Conservation (phyloP, 306 rosid species). For the Trichosanthes truncata region DNA sequence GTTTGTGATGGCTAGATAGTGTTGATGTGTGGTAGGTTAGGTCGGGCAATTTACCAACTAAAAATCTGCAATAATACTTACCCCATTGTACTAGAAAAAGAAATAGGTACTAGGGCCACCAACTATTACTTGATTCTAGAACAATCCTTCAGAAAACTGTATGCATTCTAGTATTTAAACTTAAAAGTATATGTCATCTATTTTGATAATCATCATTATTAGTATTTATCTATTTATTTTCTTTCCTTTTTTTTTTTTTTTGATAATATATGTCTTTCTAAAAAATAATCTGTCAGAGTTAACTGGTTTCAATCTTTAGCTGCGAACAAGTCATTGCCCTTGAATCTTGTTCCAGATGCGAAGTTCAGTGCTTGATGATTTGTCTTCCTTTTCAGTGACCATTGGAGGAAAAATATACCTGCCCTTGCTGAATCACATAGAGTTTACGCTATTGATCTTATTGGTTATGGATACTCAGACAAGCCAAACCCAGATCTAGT, state of each 20-base stretch:
- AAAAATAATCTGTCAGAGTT: not conserved
- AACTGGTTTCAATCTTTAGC: not conserved
- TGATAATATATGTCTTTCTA: no score
- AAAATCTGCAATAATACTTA: not conserved
- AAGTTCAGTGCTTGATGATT: not conserved
- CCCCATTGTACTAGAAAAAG: not conserved
- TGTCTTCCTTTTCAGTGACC: constrained; percentile 59
- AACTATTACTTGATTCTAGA: not conserved
- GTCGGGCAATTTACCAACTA: not conserved
- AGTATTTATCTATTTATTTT: no score
- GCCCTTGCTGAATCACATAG: constrained; percentile 64
- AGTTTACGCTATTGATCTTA: constrained; percentile 82
- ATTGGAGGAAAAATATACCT: constrained; percentile 82
- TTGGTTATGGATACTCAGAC: constrained; percentile 96
- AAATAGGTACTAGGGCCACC: not conserved
- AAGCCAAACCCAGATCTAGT: constrained; percentile 77
- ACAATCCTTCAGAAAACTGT: not conserved
- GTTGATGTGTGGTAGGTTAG: not conserved
- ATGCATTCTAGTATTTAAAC: not conserved
- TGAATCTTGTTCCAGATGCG: not conserved
- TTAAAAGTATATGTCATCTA: no score
- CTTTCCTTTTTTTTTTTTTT: no score
- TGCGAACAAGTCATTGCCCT: not conserved
- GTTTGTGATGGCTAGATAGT: not conserved
- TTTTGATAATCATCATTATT: not conserved